Evolutionary conservation across 371 early-diverging fungal species (phyloP).

Genomic region (Basidiobolus meristosporus): DNA sequence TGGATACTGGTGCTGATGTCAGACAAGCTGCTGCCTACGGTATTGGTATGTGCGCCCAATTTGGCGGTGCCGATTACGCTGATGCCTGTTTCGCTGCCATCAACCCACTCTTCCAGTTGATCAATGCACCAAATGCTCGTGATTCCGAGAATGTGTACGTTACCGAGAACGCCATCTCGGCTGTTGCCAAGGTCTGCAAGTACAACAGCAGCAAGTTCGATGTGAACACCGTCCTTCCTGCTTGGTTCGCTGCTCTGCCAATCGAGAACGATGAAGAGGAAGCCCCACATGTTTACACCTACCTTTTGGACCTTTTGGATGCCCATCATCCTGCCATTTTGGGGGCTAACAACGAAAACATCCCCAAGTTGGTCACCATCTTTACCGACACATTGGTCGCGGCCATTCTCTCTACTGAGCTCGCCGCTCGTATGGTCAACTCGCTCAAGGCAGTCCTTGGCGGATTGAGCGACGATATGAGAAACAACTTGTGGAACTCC

Average conservation of each 20-base stretch:
- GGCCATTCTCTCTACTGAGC: slow-evolving; percentile 30
- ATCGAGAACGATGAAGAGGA: slow-evolving; percentile 75
- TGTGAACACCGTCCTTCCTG: slow-evolving; percentile 34
- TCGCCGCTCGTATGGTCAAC: slow-evolving; percentile 34
- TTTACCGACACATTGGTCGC: slow-evolving; percentile 46
- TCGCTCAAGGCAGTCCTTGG: slow-evolving; percentile 33
- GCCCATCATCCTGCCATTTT: slow-evolving; percentile 36
- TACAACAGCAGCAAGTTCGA: slow-evolving; percentile 34
- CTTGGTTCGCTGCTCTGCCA: slow-evolving; percentile 68
- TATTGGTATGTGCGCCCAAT: slow-evolving; percentile 69
- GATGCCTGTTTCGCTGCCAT: slow-evolving; percentile 35
- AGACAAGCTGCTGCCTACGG: slow-evolving; percentile 89
- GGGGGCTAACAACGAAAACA: slow-evolving; percentile 31
- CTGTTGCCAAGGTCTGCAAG: slow-evolving; percentile 71
- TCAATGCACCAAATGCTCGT: slow-evolving; percentile 41
- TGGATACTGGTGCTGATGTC: slow-evolving; percentile 47
- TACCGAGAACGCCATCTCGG: slow-evolving; percentile 79
- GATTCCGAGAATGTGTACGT: slow-evolving; percentile 53
- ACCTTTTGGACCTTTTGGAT: slow-evolving; percentile 51
- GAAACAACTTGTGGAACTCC: slow-evolving; percentile 40
- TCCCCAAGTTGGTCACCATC: slow-evolving; percentile 43
- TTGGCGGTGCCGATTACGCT: slow-evolving; percentile 57
- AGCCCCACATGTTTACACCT: slow-evolving; percentile 53
- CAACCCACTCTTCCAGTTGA: slow-evolving; percentile 34
- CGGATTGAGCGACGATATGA: slow-evolving; percentile 28